Percentiles rank a stretch among this genome's conserved stretches.
Conservation (phyloP, 2,329 filamentous ascomycete genomes). For the Alternaria conjuncta region DNA sequence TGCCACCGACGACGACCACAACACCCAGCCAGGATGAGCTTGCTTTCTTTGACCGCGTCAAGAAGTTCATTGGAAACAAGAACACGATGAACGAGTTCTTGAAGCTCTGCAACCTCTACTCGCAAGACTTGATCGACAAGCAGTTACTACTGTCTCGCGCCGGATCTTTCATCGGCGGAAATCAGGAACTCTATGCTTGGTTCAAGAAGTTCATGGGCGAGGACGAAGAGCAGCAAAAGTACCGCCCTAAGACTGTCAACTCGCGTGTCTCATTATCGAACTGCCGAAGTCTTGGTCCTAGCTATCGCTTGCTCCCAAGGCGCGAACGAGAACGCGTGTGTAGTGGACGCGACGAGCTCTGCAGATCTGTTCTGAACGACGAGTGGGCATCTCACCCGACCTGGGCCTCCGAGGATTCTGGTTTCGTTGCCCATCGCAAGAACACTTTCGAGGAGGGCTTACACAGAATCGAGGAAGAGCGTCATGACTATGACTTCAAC, state of each 20-base stretch:
- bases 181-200: slow-evolving; percentile 85
- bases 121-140: slow-evolving; percentile 88
- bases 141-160: slow-evolving; percentile 83
- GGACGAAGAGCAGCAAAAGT: slow-evolving; percentile 62
- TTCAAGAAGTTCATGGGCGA: slow-evolving; percentile 86
- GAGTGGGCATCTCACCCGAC: slow-evolving; percentile 99
- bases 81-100: slow-evolving; percentile 93
- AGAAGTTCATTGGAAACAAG: slow-evolving; percentile 94
- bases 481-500: slow-evolving; percentile 98
- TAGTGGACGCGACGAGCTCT: slow-evolving; percentile 93
- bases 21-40: slow-evolving; percentile 85
- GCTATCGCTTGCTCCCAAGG: slow-evolving; percentile 90
- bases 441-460: slow-evolving; percentile 94
- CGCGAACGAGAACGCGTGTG: slow-evolving; percentile 89
- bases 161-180: slow-evolving; percentile 83
- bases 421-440: slow-evolving; percentile 97
- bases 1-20: slow-evolving; percentile 75
- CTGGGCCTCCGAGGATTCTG: slow-evolving; percentile 97
- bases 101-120: slow-evolving; percentile 95
- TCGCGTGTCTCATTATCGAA: slow-evolving; percentile 93
- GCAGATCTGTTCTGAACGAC: slow-evolving; percentile 90
- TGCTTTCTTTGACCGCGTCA: slow-evolving; percentile 92
- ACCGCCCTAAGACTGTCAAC: slow-evolving; percentile 69
- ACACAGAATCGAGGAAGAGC: slow-evolving; percentile 95
- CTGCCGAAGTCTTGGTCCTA: slow-evolving; percentile 92